phyloP scores from a whole-genome alignment of 805 yeast species.

The Ogataea haglerorum region DNA sequence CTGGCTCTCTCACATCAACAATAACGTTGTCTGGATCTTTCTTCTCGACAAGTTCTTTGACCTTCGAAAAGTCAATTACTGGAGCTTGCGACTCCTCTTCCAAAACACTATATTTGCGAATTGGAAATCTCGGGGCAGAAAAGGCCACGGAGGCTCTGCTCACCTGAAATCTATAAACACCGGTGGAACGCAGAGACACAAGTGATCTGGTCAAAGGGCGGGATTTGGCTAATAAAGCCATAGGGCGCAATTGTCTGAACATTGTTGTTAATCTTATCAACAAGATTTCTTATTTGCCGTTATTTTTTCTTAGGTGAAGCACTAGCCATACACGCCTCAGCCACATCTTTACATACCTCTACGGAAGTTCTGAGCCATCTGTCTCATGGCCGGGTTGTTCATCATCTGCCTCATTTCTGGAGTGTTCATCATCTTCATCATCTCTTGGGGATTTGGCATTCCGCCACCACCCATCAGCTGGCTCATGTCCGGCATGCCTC shows the following conservation, averaged over 20 bases:
- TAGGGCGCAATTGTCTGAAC: constrained; percentile 8
- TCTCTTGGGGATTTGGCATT: constrained; percentile 46
- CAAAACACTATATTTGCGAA: constrained; percentile 24
- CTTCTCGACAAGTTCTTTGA: constrained; percentile 44
- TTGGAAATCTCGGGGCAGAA: not conserved
- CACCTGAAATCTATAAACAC: not conserved
- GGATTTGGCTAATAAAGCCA: not conserved
- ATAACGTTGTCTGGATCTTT: constrained; percentile 48
- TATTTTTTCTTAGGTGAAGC: not conserved
- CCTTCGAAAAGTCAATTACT: constrained; percentile 25
- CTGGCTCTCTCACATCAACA: constrained; percentile 92
- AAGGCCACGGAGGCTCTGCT: not conserved
- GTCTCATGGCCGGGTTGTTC: constrained; percentile 72
- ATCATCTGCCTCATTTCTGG: constrained; percentile 49
- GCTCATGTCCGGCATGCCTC: constrained; percentile 67
- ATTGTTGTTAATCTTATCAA: constrained; percentile 6
- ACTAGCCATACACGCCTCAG: constrained; percentile 3
- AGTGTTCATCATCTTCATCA: constrained; percentile 38
- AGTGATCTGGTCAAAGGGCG: constrained; percentile 5
- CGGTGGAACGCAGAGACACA: not conserved
- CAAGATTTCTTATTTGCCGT: constrained; percentile 11
- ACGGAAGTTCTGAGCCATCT: constrained; percentile 49
- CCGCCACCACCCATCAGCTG: constrained; percentile 53
- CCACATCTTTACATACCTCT: constrained; percentile 23
- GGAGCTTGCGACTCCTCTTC: constrained; percentile 34